A percentile compares a stretch with the other conserved stretches of the same genome.
Evolutionary conservation across 2,329 filamentous ascomycete species (phyloP).

Genomic region (Fusarium secorum): DNA sequence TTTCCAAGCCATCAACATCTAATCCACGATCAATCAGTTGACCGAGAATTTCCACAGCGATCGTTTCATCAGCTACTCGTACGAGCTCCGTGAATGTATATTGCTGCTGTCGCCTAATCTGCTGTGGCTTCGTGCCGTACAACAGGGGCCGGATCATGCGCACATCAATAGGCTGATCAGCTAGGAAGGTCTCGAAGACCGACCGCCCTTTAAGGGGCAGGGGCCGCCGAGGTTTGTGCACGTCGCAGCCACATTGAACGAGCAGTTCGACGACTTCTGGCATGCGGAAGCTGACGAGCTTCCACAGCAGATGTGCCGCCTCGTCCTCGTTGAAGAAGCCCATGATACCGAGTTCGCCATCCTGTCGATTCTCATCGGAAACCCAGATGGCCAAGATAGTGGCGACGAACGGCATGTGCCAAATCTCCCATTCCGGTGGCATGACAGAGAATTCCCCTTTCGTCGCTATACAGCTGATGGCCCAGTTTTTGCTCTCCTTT

Average conservation of each 20-base stretch:
- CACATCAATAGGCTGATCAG: constrained; percentile 1
- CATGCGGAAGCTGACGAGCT: constrained; percentile 8
- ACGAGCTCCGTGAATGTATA: constrained; percentile 21
- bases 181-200: constrained; percentile 23
- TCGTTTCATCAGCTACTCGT: background rate
- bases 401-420: constrained; percentile 24
- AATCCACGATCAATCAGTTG: constrained; percentile 23
- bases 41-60: constrained; percentile 8
- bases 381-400: background rate
- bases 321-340: constrained; percentile 7
- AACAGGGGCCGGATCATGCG: constrained; percentile 18
- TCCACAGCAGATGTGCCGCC: constrained; percentile 14
- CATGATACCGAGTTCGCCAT: background rate
- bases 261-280: constrained; percentile 14
- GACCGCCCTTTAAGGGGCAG: constrained; percentile 7
- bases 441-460: background rate
- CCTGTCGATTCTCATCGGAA: background rate
- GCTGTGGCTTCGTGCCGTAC: constrained; percentile 4
- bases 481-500: constrained; percentile 21
- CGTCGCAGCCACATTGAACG: constrained; percentile 16
- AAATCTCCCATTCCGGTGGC: constrained; percentile 9
- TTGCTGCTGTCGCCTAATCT: constrained; percentile 18
- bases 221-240: constrained; percentile 1
- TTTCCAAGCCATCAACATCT: constrained; percentile 25
- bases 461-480: constrained; percentile 19